Evolutionary conservation across 2,329 filamentous ascomycete genomes (phyloP), one percentile per base, ranked within the genome.

Genomic region (Dothideomycetes sp.): DNA sequence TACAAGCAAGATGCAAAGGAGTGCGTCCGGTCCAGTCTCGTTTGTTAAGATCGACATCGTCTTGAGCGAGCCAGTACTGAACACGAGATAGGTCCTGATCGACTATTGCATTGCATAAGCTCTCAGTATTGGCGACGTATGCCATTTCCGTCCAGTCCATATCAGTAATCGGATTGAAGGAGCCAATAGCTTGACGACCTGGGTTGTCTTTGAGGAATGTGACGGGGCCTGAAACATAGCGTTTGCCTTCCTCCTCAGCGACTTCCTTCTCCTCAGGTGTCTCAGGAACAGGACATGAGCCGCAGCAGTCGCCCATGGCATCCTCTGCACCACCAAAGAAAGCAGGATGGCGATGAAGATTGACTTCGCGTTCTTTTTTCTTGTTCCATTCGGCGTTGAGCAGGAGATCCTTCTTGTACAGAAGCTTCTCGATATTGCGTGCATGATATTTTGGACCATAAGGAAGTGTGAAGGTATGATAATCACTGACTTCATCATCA

Each of bases 71-170:
- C 80, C 84, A 93, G 49, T 78, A 74, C 50, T 76, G 60, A 3
- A 93, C 81, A 47, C 76, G 72, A 25, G 84, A 78, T 3, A 81
- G 50, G 57, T 93, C 80, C 2, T 73, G 68, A 50, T 87, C 78
- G 4, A 88, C 76, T 43, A 94, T 93, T 1, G 83, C 85, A 53
- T 87, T 81, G 53, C 84, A 93, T 2, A 94, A 69, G 12, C 74
- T 69, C 25, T 76, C 78, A 1, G 84, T 88, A 49, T 87, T 84
- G 9, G 84, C 83, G 24, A 93, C 72, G 49, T 93, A 94, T 0
- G 85, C 84, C 84, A 93, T 91, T 49, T 88, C 83, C 1, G 85
- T 91, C 84, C 85, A 93, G 54, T 91, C 84, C 36, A 84, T 72
- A 29, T 85, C 78, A 0, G 82, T 88, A 25, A 89, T 69, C 0